Percentiles rank a stretch among this genome's conserved stretches.
These are phyloP conservation scores for Fonsecaea monophora DNA, from an alignment of 2,329 filamentous ascomycete species.

Conservation along the genomic window DNA sequence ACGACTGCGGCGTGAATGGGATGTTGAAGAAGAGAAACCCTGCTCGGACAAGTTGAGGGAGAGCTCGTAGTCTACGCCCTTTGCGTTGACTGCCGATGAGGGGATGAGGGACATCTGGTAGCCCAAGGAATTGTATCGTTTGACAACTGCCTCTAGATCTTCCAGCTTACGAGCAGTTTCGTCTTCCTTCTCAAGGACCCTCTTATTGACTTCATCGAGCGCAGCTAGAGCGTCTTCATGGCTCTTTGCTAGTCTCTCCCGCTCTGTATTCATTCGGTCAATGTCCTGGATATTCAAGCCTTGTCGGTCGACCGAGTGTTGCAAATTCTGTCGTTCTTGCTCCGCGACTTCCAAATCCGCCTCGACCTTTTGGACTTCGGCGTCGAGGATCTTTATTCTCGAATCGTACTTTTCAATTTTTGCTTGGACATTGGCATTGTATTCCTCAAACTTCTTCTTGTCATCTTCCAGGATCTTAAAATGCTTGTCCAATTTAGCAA, in stretches of 20 bases:
- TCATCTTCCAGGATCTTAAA: constrained; percentile 96
- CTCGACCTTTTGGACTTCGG: constrained; percentile 80
- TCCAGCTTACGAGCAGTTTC: constrained; percentile 86
- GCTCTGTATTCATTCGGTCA: constrained; percentile 96
- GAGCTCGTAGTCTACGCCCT: constrained; percentile 84
- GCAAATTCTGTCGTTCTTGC: constrained; percentile 77
- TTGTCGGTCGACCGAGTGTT: constrained; percentile 86
- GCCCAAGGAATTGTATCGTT: constrained; percentile 90
- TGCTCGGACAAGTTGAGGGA: constrained; percentile 72
- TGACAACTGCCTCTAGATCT: constrained; percentile 87
- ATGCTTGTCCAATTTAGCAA: constrained; percentile 82
- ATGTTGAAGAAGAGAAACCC: constrained; percentile 36
- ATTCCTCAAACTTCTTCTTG: constrained; percentile 92
- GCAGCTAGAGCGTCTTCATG: constrained; percentile 77
- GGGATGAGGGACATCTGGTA: constrained; percentile 95
- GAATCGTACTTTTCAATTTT: constrained; percentile 88
- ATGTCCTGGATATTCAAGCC: constrained; percentile 98
- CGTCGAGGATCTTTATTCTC: constrained; percentile 79
- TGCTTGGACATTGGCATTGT: constrained; percentile 82
- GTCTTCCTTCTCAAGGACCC: constrained; percentile 82
- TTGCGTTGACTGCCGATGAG: constrained; percentile 80
- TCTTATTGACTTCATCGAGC: constrained; percentile 83
- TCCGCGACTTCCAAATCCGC: constrained; percentile 80
- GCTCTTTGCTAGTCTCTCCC: constrained; percentile 88
- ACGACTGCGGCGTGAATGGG: constrained; percentile 23